Evolutionary conservation across 1,284 basidiomycete species (phyloP), one percentile per base, ranked within the genome.

Genomic region (Termitomyces sp.): DNA sequence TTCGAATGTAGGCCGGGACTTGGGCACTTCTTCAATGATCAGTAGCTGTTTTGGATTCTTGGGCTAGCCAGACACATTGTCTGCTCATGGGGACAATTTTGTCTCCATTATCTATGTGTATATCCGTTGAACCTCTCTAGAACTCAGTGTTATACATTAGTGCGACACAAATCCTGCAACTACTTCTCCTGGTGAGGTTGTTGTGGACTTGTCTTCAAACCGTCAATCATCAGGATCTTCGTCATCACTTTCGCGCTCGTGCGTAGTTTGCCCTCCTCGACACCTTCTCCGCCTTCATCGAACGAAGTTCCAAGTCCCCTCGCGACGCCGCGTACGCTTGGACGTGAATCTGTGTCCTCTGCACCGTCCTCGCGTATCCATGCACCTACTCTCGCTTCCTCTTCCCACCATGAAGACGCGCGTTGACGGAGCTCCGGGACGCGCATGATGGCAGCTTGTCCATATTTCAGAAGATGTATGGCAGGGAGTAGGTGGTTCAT

Each of bases 21-120:
- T 90, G 51, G 91, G 90, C 39, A 97, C 91, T 72, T 96, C 94
- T 69, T 96, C 92, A 55, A 95, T 90, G 46, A 68, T 98, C 96
- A n/a, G 94, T 90, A 62, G 19, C 19, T 12, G 19, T 40, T 40
- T 43, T 24, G 19, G 13, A 8, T 8, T n/a, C 3, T 26, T 15
- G 24, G 28, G 26, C 42, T 36, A n/a, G n/a, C n/a, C n/a, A 36
- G 15, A 36, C 15, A 6, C 24, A 42, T n/a, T 28, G 26, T 30
- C 26, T 43, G 13, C 10, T 36, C 15, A 26, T 13, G n/a, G 8
- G 10, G n/a, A 17, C 5, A 28, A 26, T 15, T n/a, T 6, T 13
- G 19, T 10, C 15, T 5, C 33, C 21, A 21, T 26, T 26, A n/a
- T 1, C 10, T 38, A 8, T n/a, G 24, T 28, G 15, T 5, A 43